Conservation (phyloP, 257 asterid genomes). For the Handroanthus guayacan region DNA sequence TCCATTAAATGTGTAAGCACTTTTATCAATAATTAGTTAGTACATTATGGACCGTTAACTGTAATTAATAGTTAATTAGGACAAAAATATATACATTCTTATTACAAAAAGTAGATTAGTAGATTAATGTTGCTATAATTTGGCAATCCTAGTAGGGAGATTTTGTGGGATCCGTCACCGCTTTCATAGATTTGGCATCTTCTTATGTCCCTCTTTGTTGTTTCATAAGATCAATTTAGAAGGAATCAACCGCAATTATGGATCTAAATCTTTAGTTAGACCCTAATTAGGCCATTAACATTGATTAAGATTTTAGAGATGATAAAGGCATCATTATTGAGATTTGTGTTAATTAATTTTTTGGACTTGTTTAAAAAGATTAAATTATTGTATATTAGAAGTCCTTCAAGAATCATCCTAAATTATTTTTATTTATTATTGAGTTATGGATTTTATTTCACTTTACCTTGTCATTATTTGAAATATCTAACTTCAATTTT, state of each 20-base stretch:
- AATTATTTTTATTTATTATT: too few species aligned
- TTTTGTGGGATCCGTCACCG: conserved; percentile 51
- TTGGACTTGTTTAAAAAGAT: too few species aligned
- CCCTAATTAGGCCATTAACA: conserved; percentile 14
- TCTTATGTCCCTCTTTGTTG: conserved; percentile 43
- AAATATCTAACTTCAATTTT: too few species aligned
- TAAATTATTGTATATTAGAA: too few species aligned
- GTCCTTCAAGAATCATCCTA: too few species aligned
- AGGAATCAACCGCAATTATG: conserved; percentile 36
- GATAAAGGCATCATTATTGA: conserved; percentile 15
- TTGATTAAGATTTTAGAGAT: conserved; percentile 19
- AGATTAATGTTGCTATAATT: conserved; percentile 30
- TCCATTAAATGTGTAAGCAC: too few species aligned
- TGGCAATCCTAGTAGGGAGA: conserved; percentile 42
- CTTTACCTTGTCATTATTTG: too few species aligned
- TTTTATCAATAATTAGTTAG: too few species aligned
- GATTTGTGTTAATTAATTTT: too few species aligned
- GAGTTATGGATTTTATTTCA: too few species aligned
- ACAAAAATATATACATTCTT: not conserved
- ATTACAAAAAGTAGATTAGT: conserved; percentile 12
- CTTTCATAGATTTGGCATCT: conserved; percentile 48
- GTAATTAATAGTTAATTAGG: not conserved
- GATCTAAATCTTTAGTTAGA: conserved; percentile 33
- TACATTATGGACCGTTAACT: not conserved
- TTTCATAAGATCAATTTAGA: conserved; percentile 46